Percentiles rank a stretch among this genome's conserved stretches.
Evolutionary conservation across 345 rosid species (phyloP).

Genomic region (Angophora floribunda): DNA sequence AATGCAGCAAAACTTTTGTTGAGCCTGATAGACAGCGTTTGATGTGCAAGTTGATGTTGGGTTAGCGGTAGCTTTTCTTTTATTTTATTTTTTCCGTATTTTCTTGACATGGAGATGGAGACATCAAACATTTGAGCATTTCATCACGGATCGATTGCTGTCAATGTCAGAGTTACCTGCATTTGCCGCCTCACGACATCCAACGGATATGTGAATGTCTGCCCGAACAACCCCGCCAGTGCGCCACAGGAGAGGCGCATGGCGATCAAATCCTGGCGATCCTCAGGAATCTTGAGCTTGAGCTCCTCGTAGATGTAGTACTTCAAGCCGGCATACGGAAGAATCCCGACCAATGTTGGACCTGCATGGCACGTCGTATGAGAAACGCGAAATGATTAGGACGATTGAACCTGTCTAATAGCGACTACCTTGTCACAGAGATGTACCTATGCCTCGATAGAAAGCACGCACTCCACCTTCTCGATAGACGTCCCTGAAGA

Average conservation of each 20-base stretch:
- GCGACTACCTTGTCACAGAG: background rate
- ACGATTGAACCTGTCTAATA: background rate
- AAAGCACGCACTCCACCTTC: constrained; percentile 75
- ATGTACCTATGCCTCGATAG: constrained; percentile 77
- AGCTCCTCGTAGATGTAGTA: constrained; percentile 85
- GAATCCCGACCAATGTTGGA: constrained; percentile 79
- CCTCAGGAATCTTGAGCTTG: constrained; percentile 77
- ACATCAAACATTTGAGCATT: background rate
- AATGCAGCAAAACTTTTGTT: background rate
- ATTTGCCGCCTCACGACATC: constrained; percentile 96
- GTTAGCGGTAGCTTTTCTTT: background rate
- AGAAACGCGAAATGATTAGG: background rate
- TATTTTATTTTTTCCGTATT: background rate
- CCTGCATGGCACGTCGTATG: constrained; percentile 23
- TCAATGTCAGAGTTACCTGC: constrained; percentile 45
- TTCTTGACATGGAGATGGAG: background rate
- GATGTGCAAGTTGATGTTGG: background rate
- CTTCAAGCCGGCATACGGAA: constrained; percentile 88
- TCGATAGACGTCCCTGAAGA: constrained; percentile 55
- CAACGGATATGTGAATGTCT: constrained; percentile 85
- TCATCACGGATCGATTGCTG: background rate
- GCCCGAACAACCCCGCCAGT: constrained; percentile 84
- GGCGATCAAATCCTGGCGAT: constrained; percentile 59
- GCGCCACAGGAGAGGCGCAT: constrained; percentile 93
- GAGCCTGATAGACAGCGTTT: background rate